Conservation (phyloP, 2,329 filamentous ascomycete species). For the Verticillium nubilum region DNA sequence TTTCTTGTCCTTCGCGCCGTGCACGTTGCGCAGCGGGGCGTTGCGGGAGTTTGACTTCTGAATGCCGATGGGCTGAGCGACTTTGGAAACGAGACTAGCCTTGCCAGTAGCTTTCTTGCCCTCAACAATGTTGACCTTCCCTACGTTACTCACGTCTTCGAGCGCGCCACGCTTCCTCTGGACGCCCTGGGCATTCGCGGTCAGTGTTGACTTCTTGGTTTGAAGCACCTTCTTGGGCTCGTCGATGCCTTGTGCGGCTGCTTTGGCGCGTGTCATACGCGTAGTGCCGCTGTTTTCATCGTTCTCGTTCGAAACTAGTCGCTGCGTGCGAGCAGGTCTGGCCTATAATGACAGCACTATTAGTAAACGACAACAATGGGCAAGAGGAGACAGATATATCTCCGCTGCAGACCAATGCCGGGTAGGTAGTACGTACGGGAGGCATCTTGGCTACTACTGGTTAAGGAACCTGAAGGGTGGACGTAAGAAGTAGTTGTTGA, state of each 20-base stretch:
- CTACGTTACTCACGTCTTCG: constrained; percentile 92
- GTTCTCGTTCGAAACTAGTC: constrained; percentile 83
- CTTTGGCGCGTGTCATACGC: constrained; percentile 89
- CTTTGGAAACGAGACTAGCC: constrained; percentile 70
- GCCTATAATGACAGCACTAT: constrained; percentile 35
- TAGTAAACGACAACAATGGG: neutral
- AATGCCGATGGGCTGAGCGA: constrained; percentile 73
- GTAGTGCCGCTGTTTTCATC: constrained; percentile 80
- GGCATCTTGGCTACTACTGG: constrained; percentile 22
- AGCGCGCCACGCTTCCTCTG: constrained; percentile 75
- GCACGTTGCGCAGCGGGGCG: constrained; percentile 55
- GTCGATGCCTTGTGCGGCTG: constrained; percentile 66
- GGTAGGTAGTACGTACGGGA: constrained; percentile 25
- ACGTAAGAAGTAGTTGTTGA: constrained; percentile 4
- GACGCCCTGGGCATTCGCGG: constrained; percentile 39
- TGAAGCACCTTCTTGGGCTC: constrained; percentile 60
- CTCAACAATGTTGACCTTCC: constrained; percentile 67
- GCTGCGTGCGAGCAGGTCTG: constrained; percentile 62
- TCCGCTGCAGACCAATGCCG: constrained; percentile 11
- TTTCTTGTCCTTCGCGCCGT: constrained; percentile 63
- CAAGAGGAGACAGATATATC: neutral
- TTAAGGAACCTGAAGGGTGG: neutral
- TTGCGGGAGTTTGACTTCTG: constrained; percentile 59
- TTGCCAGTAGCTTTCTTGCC: constrained; percentile 71
- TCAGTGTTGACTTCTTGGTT: constrained; percentile 60